A percentile compares a stretch with the other conserved stretches of the same genome.
phyloP scores from a whole-genome alignment of 129 eudicot species.

The Flaveria trinervia region DNA sequence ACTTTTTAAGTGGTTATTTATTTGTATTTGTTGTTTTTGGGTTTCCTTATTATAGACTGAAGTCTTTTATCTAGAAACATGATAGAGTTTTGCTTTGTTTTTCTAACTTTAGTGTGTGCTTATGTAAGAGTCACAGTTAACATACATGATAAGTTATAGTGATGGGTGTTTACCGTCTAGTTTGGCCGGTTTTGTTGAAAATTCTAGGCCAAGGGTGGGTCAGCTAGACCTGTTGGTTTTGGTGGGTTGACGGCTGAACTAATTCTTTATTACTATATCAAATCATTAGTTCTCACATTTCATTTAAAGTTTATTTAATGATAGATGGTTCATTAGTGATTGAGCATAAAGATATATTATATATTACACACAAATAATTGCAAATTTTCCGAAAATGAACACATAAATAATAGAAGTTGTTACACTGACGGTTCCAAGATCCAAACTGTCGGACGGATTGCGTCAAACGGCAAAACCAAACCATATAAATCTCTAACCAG shows the following conservation, averaged over 20 bases:
- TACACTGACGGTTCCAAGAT: background rate
- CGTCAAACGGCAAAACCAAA: background rate
- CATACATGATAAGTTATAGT: slow-evolving; percentile 9
- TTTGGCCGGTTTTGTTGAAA: background rate
- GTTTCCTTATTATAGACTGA: slow-evolving; percentile 8
- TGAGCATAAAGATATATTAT: background rate
- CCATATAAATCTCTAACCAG: background rate
- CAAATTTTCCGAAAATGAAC: background rate
- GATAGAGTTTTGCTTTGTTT: background rate
- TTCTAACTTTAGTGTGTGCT: background rate
- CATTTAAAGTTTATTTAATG: background rate
- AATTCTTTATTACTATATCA: background rate
- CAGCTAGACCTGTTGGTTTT: background rate
- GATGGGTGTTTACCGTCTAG: background rate
- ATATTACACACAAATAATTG: background rate
- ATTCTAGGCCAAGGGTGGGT: background rate
- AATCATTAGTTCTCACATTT: background rate
- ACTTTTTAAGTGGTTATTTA: background rate
- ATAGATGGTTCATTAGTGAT: background rate
- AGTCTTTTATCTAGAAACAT: slow-evolving; percentile 6
- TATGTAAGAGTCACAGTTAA: background rate
- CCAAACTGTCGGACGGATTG: background rate
- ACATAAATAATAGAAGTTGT: background rate
- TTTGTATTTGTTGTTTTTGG: background rate
- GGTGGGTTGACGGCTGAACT: background rate